Conservation (phyloP, 2,329 filamentous ascomycete species). For the Penicillium corylophilum region DNA sequence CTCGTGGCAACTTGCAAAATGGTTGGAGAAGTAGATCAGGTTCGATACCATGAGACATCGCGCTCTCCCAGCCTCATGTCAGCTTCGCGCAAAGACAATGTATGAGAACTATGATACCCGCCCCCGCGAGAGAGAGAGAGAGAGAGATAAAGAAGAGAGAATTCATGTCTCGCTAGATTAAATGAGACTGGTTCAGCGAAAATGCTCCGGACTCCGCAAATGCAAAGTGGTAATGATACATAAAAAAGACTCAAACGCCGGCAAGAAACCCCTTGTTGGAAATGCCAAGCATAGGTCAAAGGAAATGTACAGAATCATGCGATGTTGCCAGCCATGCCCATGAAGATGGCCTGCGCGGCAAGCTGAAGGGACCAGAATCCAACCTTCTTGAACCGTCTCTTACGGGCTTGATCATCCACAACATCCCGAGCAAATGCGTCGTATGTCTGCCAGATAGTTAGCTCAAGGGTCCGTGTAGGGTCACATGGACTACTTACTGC, state of each 20-base stretch:
- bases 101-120: not conserved
- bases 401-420: constrained; percentile 80
- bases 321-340: constrained; percentile 86
- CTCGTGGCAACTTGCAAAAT: not conserved
- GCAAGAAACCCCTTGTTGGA: constrained; percentile 14
- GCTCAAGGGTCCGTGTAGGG: not conserved
- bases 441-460: constrained; percentile 61
- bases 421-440: constrained; percentile 91
- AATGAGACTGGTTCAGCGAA: constrained; percentile 1
- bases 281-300: not conserved
- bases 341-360: constrained; percentile 87
- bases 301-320: constrained; percentile 44
- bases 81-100: not conserved
- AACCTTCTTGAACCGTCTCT: constrained; percentile 87
- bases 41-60: not conserved
- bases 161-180: not conserved
- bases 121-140: not conserved
- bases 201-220: constrained; percentile 13
- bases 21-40: not conserved
- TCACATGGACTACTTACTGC: constrained; percentile 54
- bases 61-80: not conserved
- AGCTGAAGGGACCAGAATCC: constrained; percentile 94
- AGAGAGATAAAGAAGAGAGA: not conserved
- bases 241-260: constrained; percentile 48
- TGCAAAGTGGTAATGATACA: constrained; percentile 43